phyloP scores from a whole-genome alignment of 345 rosid species.

The Euphorbia tirucalli region DNA sequence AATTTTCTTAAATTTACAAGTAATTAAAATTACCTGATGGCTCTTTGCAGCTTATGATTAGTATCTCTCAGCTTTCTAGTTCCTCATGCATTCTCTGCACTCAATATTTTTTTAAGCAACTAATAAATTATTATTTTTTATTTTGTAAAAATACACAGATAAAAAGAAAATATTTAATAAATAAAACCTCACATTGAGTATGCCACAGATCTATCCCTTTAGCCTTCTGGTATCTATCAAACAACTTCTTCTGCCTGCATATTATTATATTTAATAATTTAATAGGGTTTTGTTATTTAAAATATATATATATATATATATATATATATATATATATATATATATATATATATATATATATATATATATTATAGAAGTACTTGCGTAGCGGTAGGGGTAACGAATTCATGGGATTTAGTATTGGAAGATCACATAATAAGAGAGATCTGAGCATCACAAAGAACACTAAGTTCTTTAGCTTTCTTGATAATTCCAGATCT shows the following conservation, averaged over 20 bases:
- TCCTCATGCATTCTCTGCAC: conserved; percentile 57
- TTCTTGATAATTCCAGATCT: no score
- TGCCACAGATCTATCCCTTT: conserved; percentile 53
- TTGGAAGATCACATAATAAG: conserved; percentile 49
- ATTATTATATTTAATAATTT: no score
- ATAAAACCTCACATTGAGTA: conserved; percentile 49
- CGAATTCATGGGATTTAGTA: conserved; percentile 47
- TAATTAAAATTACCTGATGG: no score
- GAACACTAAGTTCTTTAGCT: no score
- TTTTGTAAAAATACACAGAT: neutral
- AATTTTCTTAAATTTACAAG: no score
- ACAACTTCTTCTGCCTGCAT: conserved; percentile 41
- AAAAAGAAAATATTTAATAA: neutral
- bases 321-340: no score
- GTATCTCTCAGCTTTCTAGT: conserved; percentile 45
- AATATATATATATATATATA: no score
- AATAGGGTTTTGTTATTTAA: conserved; percentile 1
- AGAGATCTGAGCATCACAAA: no score
- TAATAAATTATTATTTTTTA: no score
- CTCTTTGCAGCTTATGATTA: conserved; percentile 44
- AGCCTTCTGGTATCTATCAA: conserved; percentile 48
- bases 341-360: no score
- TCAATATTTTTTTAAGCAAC: neutral
- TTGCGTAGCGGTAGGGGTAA: conserved; percentile 47
- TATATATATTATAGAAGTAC: no score